Base-by-base conservation (phyloP, 2,329 filamentous ascomycete genomes). In the Penicillium olsonii region DNA sequence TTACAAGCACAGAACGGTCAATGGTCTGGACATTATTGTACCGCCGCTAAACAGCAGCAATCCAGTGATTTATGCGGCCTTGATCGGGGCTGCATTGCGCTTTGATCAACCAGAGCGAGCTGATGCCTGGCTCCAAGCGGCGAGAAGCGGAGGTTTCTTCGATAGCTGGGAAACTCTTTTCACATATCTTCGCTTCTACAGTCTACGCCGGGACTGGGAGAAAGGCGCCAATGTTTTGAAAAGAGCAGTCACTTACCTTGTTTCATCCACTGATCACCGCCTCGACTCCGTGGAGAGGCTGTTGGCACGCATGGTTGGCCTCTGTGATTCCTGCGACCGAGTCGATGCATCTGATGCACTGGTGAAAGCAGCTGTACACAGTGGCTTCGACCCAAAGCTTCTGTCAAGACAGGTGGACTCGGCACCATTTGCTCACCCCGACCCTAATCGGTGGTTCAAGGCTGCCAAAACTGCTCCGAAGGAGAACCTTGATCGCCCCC, bases 71-170 rank as follows among this genome's bases (percentile, higher is more conserved):
- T 68, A 69, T 34, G 61, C 63, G 5, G 60, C 65, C n/a, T 57
- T 75, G 11, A 71, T 75, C 29, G 57, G 62, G 3, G 62, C 67
- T 14, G 65, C 66, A 26, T 59, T 75, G n/a, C 63, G 68, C 9
- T 74, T 75, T 29, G 63, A 74, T 27, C 71, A 74, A 39, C 66
- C 68, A 4, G 64, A 73, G 26, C 64, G 66, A 56, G 72, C 71
- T 10, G 67, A 74, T 35, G 71, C 71, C 5, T 75, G 68, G 61
- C 61, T 71, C n/a, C 62, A 70, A 31, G 61, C 64, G 29, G 64
- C 66, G 31, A 64, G 71, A 19, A 53, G 60, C 7, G 55, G 59
- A 8, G 71, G 72, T 6, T 72, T 68, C 45, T 62, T 66, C 45
- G 72, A 74, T 42, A 66, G 68, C 27, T 66, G 67, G 48, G 53